These are phyloP conservation scores for Saccharomycopsis selenospora DNA, from an alignment of 805 yeast species.

Conservation along the genomic window DNA sequence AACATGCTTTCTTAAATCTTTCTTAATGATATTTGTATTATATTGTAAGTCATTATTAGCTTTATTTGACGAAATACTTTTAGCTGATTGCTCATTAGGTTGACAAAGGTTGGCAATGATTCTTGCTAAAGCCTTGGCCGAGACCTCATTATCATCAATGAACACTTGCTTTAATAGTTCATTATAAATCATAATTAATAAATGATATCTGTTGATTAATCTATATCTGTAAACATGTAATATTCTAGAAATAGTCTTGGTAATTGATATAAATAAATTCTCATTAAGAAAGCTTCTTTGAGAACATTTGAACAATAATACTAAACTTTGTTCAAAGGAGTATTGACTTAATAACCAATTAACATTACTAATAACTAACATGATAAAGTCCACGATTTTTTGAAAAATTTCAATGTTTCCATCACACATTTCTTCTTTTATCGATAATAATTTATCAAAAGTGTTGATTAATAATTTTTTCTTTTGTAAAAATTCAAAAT, in stretches of 20 bases:
- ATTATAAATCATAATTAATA: constrained; percentile 44
- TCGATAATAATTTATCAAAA: constrained; percentile 1
- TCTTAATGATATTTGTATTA: constrained; percentile 46
- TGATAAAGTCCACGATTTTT: neutral
- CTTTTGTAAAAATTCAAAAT: no score
- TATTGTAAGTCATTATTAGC: constrained; percentile 42
- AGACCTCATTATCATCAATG: constrained; percentile 25
- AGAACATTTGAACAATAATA: constrained; percentile 2
- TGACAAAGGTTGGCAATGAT: constrained; percentile 65
- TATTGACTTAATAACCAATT: constrained; percentile 13
- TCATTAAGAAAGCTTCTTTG: neutral
- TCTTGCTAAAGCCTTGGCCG: constrained; percentile 49
- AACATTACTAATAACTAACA: constrained; percentile 6
- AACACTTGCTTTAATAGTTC: constrained; percentile 42
- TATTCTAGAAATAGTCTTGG: constrained; percentile 51
- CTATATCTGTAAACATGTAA: constrained; percentile 64
- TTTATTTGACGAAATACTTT: constrained; percentile 25
- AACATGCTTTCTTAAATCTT: constrained; percentile 55
- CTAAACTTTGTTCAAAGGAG: constrained; percentile 16
- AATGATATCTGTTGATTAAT: constrained; percentile 65
- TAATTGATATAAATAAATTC: constrained; percentile 24
- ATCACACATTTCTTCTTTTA: no score
- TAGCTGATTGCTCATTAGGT: constrained; percentile 40
- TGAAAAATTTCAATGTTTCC: no score
- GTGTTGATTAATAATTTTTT: constrained; percentile 10